Base-by-base conservation (phyloP, 192 early-diverging fungal genomes). In the Spizellomyces punctatus region DNA sequence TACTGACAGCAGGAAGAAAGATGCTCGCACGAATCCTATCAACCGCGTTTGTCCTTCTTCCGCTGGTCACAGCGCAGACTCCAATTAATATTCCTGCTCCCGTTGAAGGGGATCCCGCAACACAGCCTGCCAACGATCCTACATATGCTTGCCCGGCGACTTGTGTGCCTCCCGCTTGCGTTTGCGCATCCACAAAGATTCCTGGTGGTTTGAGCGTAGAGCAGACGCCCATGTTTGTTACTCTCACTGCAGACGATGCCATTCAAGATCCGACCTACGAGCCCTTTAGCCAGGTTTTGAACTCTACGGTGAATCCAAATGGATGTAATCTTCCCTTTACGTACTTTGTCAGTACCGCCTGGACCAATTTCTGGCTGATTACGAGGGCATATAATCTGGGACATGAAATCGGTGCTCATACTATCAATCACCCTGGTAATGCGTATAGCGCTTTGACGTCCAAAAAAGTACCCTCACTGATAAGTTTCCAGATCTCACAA, bases 401-500 rank as follows among this genome's bases (percentile, higher is more conserved):
- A 50, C 83, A 90, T 66, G 88, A 90, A 59, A 85, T 91, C 41
- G 89, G 85, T 10, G 83, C 82, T 17, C 87, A 88, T 55, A 85
- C 87, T 43, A 78, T 85, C 69, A 86, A 73, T 36, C 86, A 86
- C 60, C 21, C 62, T 19, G 79, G 76, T 73, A 41, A 41, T 48
- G 16, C 12, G 3, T 36, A 36, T 36, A 36, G 3, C 27, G 3
- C 3, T 2, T 36, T 58, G 27, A 10, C 14, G 54, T 56, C 21
- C n/a, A 14, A 47, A 10, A 56, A 56, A 54, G 49, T 19, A 56
- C 10, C 22, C 44, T 14, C 19, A 47, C 10, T 22, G 16, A 10
- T 12, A 2, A 36, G 27, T 36, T 36, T 44, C 1, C 45, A 21
- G 58, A 47, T 6, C 12, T 21, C 17, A 55, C 47, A 14, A 8